Evolutionary conservation across 805 yeast species (phyloP).

Genomic region (Kuraishia capsulata): DNA sequence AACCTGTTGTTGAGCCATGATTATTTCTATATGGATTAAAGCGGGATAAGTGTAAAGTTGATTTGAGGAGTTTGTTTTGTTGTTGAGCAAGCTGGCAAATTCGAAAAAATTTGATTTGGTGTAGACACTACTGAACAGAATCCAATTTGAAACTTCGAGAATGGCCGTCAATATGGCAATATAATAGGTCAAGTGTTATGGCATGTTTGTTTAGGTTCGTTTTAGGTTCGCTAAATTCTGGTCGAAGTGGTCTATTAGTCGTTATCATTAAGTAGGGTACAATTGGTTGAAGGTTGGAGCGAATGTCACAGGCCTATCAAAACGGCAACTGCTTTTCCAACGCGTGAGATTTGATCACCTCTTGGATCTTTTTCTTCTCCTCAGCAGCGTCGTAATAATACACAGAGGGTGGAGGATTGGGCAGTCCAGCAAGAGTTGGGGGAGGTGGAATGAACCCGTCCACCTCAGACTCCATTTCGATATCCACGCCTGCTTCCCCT

Average conservation of each 20-base stretch:
- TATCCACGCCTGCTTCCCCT: neutral
- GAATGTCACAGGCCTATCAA: too few relatives aligned
- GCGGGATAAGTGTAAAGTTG: too few relatives aligned
- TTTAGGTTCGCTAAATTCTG: too few relatives aligned
- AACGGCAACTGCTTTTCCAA: too few relatives aligned
- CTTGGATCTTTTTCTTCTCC: conserved; percentile 10
- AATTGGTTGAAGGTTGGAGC: too few relatives aligned
- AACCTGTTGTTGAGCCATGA: conserved; percentile 62
- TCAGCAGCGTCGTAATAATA: conserved; percentile 12
- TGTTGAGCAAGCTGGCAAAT: neutral
- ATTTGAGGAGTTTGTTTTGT: neutral
- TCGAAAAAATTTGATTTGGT: conserved; percentile 1
- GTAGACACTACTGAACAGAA: conserved; percentile 1
- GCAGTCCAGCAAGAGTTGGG: conserved; percentile 21
- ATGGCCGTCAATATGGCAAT: too few relatives aligned
- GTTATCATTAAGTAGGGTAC: too few relatives aligned
- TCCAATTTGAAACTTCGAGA: too few relatives aligned
- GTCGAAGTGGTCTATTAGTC: too few relatives aligned
- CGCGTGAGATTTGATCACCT: conserved; percentile 6
- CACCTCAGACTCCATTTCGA: neutral
- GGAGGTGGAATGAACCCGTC: conserved; percentile 22
- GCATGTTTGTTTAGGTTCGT: too few relatives aligned
- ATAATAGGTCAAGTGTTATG: too few relatives aligned
- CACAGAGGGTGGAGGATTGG: conserved; percentile 27
- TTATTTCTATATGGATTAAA: conserved; percentile 9